phyloP scores from a whole-genome alignment of 352 stramenopile genomes.

The Pythium phragmiticola region DNA sequence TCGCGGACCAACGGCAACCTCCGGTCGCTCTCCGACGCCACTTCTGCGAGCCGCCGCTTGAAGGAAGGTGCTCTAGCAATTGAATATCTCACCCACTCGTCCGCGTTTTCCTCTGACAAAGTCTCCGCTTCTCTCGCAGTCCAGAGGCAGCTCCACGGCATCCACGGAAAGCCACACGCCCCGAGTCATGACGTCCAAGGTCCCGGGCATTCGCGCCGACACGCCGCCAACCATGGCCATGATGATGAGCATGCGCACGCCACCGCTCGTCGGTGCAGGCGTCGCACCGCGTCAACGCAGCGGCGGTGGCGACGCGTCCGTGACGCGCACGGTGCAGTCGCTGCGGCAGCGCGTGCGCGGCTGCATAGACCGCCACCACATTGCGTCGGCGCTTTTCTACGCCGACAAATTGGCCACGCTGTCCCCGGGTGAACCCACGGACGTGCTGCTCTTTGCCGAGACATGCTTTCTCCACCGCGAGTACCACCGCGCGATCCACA shows the following conservation, averaged over 20 bases:
- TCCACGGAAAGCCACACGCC: background rate
- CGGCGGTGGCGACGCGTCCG: conserved; percentile 1
- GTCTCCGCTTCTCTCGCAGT: too few species aligned
- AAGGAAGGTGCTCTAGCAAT: too few species aligned
- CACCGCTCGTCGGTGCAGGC: conserved; percentile 7
- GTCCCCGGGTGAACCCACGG: conserved; percentile 36
- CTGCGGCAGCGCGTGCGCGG: conserved; percentile 45
- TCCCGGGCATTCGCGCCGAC: conserved; percentile 13
- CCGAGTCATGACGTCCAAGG: background rate
- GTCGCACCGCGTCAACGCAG: background rate
- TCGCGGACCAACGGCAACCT: too few species aligned
- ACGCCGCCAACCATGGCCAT: conserved; percentile 22
- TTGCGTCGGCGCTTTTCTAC: conserved; percentile 66
- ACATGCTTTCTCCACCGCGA: conserved; percentile 67
- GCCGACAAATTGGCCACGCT: conserved; percentile 79
- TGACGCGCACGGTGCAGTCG: conserved; percentile 22
- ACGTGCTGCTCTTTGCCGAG: conserved; percentile 78
- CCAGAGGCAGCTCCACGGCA: too few species aligned
- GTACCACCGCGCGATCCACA: conserved; percentile 77
- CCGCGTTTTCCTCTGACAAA: too few species aligned
- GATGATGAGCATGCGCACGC: conserved; percentile 21
- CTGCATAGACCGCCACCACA: conserved; percentile 54
- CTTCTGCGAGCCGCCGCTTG: too few species aligned
- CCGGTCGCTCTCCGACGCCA: too few species aligned
- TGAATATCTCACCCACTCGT: too few species aligned